Conservation (phyloP, 805 yeast genomes). For the Metschnikowia bowlesiae region DNA sequence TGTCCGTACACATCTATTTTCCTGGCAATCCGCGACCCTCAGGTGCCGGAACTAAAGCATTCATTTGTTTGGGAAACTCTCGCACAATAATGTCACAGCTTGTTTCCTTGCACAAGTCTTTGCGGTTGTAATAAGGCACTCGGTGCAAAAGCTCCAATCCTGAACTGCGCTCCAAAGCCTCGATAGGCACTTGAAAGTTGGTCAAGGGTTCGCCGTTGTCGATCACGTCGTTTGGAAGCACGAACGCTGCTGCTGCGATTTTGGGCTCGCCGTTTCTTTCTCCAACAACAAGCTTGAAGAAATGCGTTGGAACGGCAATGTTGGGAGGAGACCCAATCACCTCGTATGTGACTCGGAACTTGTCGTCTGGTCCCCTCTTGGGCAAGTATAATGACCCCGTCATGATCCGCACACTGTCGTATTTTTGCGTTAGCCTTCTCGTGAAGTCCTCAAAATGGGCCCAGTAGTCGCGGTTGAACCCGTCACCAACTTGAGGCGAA, state of each 20-base stretch:
- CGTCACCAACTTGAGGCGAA: slow-evolving; percentile 96
- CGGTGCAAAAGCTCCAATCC: slow-evolving; percentile 79
- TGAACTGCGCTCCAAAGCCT: slow-evolving; percentile 80
- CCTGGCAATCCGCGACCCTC: slow-evolving; percentile 1
- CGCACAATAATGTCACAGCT: slow-evolving; percentile 76
- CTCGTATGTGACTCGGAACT: slow-evolving; percentile 80
- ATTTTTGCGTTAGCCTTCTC: slow-evolving; percentile 68
- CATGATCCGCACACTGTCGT: slow-evolving; percentile 73
- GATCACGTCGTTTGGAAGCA: slow-evolving; percentile 82
- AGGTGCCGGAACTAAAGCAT: slow-evolving; percentile 3
- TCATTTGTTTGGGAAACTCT: slow-evolving; percentile 58
- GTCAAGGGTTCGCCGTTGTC: slow-evolving; percentile 66
- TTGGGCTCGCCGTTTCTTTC: slow-evolving; percentile 48
- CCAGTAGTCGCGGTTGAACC: slow-evolving; percentile 96
- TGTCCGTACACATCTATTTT: neutral
- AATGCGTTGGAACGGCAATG: slow-evolving; percentile 96
- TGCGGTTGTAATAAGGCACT: slow-evolving; percentile 53
- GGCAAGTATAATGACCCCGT: slow-evolving; percentile 95
- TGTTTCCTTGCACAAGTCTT: slow-evolving; percentile 73
- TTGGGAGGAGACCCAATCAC: slow-evolving; percentile 96
- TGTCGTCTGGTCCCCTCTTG: slow-evolving; percentile 73
- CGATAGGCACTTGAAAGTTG: slow-evolving; percentile 80
- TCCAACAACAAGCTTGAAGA: slow-evolving; percentile 85
- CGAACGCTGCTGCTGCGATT: slow-evolving; percentile 86
- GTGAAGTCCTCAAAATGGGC: slow-evolving; percentile 91